phyloP scores from a whole-genome alignment of 768 basidiomycete genomes.

The Boletus huronensis region DNA sequence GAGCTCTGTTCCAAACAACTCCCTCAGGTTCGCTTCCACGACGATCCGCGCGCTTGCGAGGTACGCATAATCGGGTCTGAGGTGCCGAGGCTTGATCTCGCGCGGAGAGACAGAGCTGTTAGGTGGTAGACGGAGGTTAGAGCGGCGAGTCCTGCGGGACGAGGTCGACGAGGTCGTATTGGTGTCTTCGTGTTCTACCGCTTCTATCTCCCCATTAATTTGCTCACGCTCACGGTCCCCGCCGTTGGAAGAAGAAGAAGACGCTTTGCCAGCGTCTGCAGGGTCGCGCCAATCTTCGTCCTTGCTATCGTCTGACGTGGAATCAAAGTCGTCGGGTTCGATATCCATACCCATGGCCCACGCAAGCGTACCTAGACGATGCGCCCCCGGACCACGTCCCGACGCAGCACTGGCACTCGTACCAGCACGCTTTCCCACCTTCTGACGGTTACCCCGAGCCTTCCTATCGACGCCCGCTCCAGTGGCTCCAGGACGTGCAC shows the following conservation, averaged over 20 bases:
- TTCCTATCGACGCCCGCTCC: neutral
- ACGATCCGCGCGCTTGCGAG: slow-evolving; percentile 49
- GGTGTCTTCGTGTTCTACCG: neutral
- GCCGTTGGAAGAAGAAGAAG: neutral
- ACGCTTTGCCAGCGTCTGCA: neutral
- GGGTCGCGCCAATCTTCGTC: slow-evolving; percentile 25
- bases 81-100: slow-evolving; percentile 27
- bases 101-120: slow-evolving; percentile 16
- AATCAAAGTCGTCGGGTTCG: slow-evolving; percentile 7
- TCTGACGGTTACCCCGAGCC: neutral
- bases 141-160: slow-evolving; percentile 18
- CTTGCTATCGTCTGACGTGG: slow-evolving; percentile 12
- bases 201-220: neutral
- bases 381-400: neutral
- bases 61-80: slow-evolving; percentile 49
- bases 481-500: neutral
- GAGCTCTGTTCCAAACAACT: slow-evolving; percentile 25
- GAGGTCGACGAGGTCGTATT: neutral
- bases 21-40: slow-evolving; percentile 49
- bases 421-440: neutral
- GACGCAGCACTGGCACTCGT: neutral
- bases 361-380: slow-evolving; percentile 12
- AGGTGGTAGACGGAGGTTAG: slow-evolving; percentile 12
- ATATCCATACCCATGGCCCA: slow-evolving; percentile 17
- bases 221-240: neutral